phyloP scores from a whole-genome alignment of 2,329 filamentous ascomycete genomes.

The Colletotrichum sp. region DNA sequence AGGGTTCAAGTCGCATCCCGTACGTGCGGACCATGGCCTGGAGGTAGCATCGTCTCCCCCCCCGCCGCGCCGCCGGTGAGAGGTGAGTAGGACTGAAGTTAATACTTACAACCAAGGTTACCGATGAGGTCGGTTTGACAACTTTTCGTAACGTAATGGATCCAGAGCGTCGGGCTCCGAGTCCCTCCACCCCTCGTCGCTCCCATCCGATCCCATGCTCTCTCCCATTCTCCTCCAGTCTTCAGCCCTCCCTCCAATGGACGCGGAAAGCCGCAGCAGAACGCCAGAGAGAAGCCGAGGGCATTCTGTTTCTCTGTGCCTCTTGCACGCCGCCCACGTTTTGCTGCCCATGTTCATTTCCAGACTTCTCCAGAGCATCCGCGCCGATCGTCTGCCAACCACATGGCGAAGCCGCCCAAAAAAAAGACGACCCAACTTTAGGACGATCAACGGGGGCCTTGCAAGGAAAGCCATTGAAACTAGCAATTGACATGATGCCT shows the following conservation, averaged over 20 bases:
- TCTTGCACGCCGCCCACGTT: not conserved
- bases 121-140: conserved; percentile 3
- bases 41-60: not conserved
- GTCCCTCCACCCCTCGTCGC: not conserved
- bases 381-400: not conserved
- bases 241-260: not conserved
- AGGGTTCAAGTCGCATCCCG: not conserved
- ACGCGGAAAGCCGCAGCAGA: not conserved
- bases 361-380: not conserved
- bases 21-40: not conserved
- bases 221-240: not conserved
- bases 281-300: not conserved
- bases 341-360: not conserved
- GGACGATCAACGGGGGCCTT: not conserved
- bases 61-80: not conserved
- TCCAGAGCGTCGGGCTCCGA: conserved; percentile 12
- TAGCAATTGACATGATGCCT: not conserved
- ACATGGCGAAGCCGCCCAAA: not conserved
- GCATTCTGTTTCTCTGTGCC: not conserved
- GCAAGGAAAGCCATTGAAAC: not conserved
- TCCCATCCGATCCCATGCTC: not conserved
- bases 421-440: not conserved
- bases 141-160: conserved; percentile 18
- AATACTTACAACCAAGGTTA: not conserved
- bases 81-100: not conserved